A percentile compares a stretch with the other conserved stretches of the same genome.
Evolutionary conservation across 2,329 filamentous ascomycete genomes (phyloP).

Genomic region (Fusarium phyllophilum): DNA sequence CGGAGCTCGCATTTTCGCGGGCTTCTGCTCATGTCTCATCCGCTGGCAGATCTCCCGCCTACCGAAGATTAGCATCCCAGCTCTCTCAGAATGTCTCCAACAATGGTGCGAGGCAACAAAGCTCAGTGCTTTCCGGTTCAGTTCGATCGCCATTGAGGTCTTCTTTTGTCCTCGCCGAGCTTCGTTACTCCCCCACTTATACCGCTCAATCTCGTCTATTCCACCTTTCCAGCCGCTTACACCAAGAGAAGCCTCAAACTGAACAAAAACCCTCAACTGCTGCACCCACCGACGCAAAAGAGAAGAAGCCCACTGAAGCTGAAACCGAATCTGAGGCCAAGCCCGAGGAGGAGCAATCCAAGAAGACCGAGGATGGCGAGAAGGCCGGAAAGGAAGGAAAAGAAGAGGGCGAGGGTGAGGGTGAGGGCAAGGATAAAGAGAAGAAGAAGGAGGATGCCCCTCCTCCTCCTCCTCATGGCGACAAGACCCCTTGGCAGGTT

Average conservation of each 20-base stretch:
- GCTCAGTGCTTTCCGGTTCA: constrained; percentile 42
- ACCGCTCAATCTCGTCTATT: constrained; percentile 46
- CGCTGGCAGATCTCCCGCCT: constrained; percentile 59
- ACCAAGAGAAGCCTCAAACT: constrained; percentile 50
- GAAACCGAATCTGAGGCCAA: constrained; percentile 47
- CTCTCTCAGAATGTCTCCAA: constrained; percentile 45
- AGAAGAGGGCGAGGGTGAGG: constrained; percentile 56
- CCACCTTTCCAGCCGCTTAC: constrained; percentile 46
- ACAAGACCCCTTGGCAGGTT: constrained; percentile 98
- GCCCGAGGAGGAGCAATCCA: constrained; percentile 56
- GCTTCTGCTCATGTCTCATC: constrained; percentile 53
- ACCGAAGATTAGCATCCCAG: constrained; percentile 58
- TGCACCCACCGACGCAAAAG: constrained; percentile 53
- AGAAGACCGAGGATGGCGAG: constrained; percentile 54
- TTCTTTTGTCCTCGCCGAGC: constrained; percentile 53
- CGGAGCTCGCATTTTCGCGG: constrained; percentile 55
- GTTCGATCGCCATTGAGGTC: constrained; percentile 56
- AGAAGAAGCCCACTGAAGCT: constrained; percentile 52
- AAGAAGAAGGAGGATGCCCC: constrained; percentile 76
- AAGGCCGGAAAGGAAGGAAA: constrained; percentile 57
- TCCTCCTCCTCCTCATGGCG: constrained; percentile 93
- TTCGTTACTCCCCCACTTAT: constrained; percentile 48
- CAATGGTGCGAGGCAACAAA: constrained; percentile 43
- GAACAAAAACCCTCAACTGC: constrained; percentile 41
- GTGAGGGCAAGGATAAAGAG: constrained; percentile 60